Conservation (phyloP, 306 rosid species). For the Mucuna pruriens region DNA sequence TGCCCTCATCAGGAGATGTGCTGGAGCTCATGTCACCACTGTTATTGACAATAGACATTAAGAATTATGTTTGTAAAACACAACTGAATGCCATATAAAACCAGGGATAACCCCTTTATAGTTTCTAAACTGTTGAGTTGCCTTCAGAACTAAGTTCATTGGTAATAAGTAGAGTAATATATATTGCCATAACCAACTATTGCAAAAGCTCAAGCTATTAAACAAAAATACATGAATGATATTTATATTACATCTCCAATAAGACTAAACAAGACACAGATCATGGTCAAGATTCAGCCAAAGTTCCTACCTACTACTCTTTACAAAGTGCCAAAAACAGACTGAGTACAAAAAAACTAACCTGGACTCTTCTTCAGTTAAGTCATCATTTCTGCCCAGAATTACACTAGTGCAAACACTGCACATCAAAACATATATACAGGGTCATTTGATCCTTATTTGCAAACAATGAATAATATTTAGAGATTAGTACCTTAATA, state of each 20-base stretch:
- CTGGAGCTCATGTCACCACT: constrained; percentile 76
- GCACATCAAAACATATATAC: constrained; percentile 38
- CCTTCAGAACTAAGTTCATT: not conserved
- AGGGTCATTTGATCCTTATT: constrained; percentile 27
- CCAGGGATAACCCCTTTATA: not conserved
- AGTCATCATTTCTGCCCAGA: constrained; percentile 71
- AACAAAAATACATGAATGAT: not conserved
- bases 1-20: constrained; percentile 57
- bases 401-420: constrained; percentile 95
- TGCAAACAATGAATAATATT: constrained; percentile 24
- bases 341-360: constrained; percentile 46
- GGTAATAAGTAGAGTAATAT: not conserved
- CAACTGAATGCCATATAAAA: constrained; percentile 10
- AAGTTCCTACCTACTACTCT: constrained; percentile 9
- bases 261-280: not conserved
- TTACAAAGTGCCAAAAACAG: not conserved
- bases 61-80: constrained; percentile 33
- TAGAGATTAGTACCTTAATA: constrained; percentile 70
- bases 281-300: not conserved
- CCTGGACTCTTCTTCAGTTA: constrained; percentile 85
- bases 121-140: constrained; percentile 8
- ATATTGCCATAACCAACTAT: not conserved
- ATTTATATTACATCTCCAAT: not conserved
- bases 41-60: constrained; percentile 39
- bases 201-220: not conserved